phyloP scores from a whole-genome alignment of 163 green algal species.

The Scenedesmus sp. region DNA sequence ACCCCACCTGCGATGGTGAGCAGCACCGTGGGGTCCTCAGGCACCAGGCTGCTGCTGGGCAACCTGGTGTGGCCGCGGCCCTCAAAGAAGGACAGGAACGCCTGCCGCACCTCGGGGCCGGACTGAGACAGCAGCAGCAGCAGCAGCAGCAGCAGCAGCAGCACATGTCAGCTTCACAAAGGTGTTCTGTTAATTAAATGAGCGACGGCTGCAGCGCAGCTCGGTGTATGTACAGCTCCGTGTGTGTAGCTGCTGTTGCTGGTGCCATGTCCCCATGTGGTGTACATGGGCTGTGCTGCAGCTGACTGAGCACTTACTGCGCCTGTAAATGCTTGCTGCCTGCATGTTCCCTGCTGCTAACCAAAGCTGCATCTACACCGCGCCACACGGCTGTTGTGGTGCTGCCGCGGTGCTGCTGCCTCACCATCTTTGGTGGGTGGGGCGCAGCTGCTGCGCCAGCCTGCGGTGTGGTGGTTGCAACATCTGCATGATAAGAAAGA shows the following conservation, averaged over 20 bases:
- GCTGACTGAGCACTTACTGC: too few species aligned
- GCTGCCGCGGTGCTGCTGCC: not conserved
- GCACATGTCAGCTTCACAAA: not conserved
- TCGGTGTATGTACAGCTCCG: not conserved
- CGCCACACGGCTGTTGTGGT: not conserved
- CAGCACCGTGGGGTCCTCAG: constrained; percentile 96
- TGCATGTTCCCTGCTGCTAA: not conserved
- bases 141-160: not conserved
- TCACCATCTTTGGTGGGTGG: constrained; percentile 23
- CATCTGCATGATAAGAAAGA: not conserved
- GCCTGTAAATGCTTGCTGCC: too few species aligned
- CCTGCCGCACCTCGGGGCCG: constrained; percentile 83
- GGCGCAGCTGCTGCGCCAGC: not conserved
- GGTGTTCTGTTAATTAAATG: not conserved
- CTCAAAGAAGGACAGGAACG: constrained; percentile 93
- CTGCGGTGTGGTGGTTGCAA: not conserved
- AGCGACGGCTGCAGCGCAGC: not conserved
- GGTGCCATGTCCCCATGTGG: too few species aligned
- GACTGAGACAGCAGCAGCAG: constrained; percentile 53
- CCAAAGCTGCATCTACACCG: not conserved
- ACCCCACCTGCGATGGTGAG: constrained; percentile 88
- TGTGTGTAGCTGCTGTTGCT: too few species aligned
- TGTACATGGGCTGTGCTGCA: too few species aligned
- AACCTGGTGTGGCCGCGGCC: constrained; percentile 80
- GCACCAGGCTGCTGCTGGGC: constrained; percentile 88